Conservation (phyloP, 768 basidiomycete genomes). For the Calocybe gangraenosa region DNA sequence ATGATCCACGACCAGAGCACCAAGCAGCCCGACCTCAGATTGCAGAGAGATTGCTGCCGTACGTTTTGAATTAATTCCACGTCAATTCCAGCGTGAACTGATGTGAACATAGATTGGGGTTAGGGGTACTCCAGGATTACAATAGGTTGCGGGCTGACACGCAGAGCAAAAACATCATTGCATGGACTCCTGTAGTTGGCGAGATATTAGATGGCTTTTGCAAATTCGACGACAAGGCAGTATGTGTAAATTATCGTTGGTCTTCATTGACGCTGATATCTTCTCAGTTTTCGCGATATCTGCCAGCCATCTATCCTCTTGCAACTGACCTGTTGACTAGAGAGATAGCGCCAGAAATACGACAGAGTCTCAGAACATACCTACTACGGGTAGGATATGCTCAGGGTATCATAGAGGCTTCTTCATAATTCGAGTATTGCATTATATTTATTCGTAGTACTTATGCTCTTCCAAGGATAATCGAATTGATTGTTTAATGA, state of each 20-base stretch:
- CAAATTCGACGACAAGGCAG: conserved; percentile 86
- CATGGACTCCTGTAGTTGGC: conserved; percentile 99
- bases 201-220: conserved; percentile 91
- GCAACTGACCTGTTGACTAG: conserved; percentile 80
- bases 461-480: conserved; percentile 33
- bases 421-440: conserved; percentile 30
- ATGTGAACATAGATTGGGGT: conserved; percentile 57
- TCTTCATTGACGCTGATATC: not conserved
- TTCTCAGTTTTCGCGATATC: conserved; percentile 79
- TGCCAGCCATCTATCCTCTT: conserved; percentile 88
- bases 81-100: conserved; percentile 5
- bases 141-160: conserved; percentile 85
- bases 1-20: conserved; percentile 84
- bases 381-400: conserved; percentile 75
- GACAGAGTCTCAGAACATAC: conserved; percentile 73
- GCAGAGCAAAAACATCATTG: conserved; percentile 90
- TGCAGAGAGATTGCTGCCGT: conserved; percentile 68
- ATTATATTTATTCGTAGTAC: conserved; percentile 28
- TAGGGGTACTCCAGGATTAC: conserved; percentile 88
- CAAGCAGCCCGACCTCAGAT: conserved; percentile 81
- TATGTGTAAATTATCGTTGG: conserved; percentile 37
- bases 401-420: conserved; percentile 66
- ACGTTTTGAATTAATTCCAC: conserved; percentile 21
- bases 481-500: conserved; percentile 17
- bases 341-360: conserved; percentile 80